Base-by-base conservation (phyloP, 2,329 filamentous ascomycete genomes). In the Plectosphaerella sp. region DNA sequence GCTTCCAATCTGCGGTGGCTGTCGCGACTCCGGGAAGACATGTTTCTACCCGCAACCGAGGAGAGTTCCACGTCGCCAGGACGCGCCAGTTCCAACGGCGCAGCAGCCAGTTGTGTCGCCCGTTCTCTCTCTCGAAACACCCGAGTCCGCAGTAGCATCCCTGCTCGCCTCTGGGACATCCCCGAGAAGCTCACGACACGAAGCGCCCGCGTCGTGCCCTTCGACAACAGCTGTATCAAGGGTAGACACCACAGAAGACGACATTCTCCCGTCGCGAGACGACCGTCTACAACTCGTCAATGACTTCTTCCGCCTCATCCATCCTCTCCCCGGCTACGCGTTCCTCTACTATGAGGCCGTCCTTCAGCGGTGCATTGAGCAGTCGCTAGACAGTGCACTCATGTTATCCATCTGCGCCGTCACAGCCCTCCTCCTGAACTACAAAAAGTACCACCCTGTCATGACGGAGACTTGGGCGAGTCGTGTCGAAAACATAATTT, bases 391-490 rank as follows among this genome's bases (percentile, higher is more conserved):
- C 14, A 50, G 53, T 45, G 50, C 50, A 4, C 47, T 53, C 48
- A 24, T 51, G n/a, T 50, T 47, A 22, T 50, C 53, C 36, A 52
- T 57, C 28, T 43, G 48, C 28, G 50, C 54, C 7, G 37, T 52
- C 20, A 41, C 50, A 45, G 54, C 50, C n/a, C 48, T 50, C 24
- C 52, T 55, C 14, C 20, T 48, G 3, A 18, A 12, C 28, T 48
- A 48, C 22, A 18, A n/a, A 15, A 48, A 42, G 12, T 41, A 41
- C 20, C 24, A 22, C 12, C 47, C 36, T 15, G 14, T 20, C 35
- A 14, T 15, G 45, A 53, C 48, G 49, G 50, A 20, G 37, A 48
- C 9, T 51, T 48, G 22, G 78, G 82, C 51, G 70, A 84, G 62
- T 86, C 83, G 3, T 5, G 39, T 33, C 9, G 48, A 49, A 22